A percentile compares a stretch with the other conserved stretches of the same genome.
Evolutionary conservation across 1,139 yeast genomes (phyloP).

Genomic region (Suhomyces atakaporum): DNA sequence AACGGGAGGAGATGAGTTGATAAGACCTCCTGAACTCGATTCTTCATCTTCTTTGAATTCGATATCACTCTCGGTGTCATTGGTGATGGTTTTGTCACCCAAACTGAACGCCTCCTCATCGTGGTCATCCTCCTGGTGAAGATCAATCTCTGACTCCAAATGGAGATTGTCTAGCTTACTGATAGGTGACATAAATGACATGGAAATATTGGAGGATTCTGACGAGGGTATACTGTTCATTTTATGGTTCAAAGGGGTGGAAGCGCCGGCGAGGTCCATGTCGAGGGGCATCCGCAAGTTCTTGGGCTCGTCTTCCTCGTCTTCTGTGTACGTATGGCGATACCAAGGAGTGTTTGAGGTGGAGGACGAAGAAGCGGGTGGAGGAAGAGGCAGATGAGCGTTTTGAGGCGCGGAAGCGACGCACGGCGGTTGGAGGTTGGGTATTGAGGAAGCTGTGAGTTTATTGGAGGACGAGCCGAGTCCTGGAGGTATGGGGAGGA

Average conservation of each 20-base stretch:
- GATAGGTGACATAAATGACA: slow-evolving; percentile 41
- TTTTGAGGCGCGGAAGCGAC: slow-evolving; percentile 2
- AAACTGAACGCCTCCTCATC: slow-evolving; percentile 13
- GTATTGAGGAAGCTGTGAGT: slow-evolving; percentile 14
- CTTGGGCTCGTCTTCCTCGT: slow-evolving; percentile 20
- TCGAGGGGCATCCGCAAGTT: slow-evolving; percentile 17
- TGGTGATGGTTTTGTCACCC: slow-evolving; percentile 20
- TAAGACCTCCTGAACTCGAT: not conserved
- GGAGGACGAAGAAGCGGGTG: slow-evolving; percentile 10
- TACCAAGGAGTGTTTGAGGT: slow-evolving; percentile 16
- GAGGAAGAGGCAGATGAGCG: slow-evolving; percentile 1
- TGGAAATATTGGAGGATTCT: slow-evolving; percentile 18
- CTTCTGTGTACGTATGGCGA: slow-evolving; percentile 18
- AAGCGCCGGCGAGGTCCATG: slow-evolving; percentile 31
- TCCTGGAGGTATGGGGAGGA: slow-evolving; percentile 7
- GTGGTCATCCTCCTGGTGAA: slow-evolving; percentile 13
- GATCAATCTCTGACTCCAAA: slow-evolving; percentile 17
- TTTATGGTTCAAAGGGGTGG: slow-evolving; percentile 34
- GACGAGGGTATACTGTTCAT: slow-evolving; percentile 7
- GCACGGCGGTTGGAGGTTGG: slow-evolving; percentile 19
- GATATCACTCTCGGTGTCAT: slow-evolving; percentile 19
- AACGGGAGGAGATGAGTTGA: slow-evolving; percentile 18
- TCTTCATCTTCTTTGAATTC: slow-evolving; percentile 17
- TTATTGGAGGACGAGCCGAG: slow-evolving; percentile 8
- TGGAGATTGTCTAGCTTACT: slow-evolving; percentile 19